These are phyloP conservation scores for Colletotrichum coccodes DNA, from an alignment of 2,329 filamentous ascomycete species.

Conservation along the genomic window DNA sequence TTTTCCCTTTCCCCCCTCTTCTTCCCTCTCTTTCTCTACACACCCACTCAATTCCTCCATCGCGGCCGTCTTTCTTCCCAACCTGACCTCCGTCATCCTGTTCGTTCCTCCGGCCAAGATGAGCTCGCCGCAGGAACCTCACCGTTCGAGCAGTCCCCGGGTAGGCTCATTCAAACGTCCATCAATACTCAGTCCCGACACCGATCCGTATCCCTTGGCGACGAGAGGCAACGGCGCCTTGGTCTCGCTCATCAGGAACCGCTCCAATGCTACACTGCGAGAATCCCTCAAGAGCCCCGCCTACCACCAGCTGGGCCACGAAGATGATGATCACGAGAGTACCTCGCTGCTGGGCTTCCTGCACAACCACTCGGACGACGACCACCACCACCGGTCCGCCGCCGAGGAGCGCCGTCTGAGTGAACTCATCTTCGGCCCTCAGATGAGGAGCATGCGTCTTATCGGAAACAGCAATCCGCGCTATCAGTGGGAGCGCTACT, in stretches of 20 bases:
- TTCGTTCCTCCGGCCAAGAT: constrained; percentile 8
- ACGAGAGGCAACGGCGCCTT: constrained; percentile 45
- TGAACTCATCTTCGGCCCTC: constrained; percentile 71
- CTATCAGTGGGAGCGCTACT: constrained; percentile 89
- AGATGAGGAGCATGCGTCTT: constrained; percentile 84
- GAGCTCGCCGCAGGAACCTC: constrained; percentile 28
- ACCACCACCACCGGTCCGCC: constrained; percentile 55
- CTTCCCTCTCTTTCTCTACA: not conserved
- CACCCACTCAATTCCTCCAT: not conserved
- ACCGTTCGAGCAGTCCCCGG: constrained; percentile 25
- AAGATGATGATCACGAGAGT: constrained; percentile 38
- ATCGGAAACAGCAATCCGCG: constrained; percentile 90
- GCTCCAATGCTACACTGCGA: constrained; percentile 43
- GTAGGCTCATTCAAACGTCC: constrained; percentile 35
- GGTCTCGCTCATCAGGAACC: constrained; percentile 56
- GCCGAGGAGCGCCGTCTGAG: constrained; percentile 68
- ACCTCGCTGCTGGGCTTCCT: constrained; percentile 26
- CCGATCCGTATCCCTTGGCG: constrained; percentile 66
- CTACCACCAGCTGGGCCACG: constrained; percentile 35
- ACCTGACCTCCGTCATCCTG: not conserved
- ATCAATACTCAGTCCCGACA: constrained; percentile 44
- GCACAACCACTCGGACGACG: constrained; percentile 44
- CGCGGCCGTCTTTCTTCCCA: not conserved
- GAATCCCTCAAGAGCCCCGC: constrained; percentile 31
- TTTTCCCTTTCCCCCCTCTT: not conserved